Conservation (phyloP, 768 basidiomycete genomes). For the Sutorius australiensis region DNA sequence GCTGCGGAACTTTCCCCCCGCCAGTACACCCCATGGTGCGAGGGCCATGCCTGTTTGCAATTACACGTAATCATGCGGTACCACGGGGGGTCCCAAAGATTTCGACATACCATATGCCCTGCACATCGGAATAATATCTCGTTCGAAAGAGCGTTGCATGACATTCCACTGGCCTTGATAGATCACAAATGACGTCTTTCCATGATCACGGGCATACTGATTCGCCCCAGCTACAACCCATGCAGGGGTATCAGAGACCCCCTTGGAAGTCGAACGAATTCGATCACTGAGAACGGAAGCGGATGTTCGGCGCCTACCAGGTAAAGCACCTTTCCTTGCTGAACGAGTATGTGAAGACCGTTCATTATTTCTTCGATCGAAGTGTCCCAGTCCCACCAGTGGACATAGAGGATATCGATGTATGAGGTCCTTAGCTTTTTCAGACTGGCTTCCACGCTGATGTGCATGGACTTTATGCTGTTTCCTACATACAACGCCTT, state of each 20-base stretch:
- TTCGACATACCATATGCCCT: background rate
- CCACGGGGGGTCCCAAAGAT: background rate
- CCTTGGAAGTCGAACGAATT: constrained; percentile 18
- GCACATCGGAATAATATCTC: constrained; percentile 41
- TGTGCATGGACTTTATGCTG: background rate
- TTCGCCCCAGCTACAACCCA: constrained; percentile 40
- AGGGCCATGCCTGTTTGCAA: background rate
- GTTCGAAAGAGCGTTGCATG: constrained; percentile 43
- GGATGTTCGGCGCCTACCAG: background rate
- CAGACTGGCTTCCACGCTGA: background rate
- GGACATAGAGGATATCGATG: background rate
- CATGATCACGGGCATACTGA: constrained; percentile 34
- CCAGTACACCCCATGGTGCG: background rate
- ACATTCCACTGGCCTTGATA: constrained; percentile 49
- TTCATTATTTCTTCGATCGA: background rate
- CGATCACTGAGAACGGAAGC: background rate
- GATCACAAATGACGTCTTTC: constrained; percentile 46
- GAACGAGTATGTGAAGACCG: background rate
- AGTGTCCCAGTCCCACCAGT: background rate
- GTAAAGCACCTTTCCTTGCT: background rate
- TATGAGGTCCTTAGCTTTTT: background rate
- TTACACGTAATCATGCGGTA: background rate
- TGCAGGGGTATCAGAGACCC: constrained; percentile 40
- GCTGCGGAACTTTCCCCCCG: background rate
- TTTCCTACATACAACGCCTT: background rate